phyloP scores from a whole-genome alignment of 176 grass and related monocot species.

The Chloris gayana region DNA sequence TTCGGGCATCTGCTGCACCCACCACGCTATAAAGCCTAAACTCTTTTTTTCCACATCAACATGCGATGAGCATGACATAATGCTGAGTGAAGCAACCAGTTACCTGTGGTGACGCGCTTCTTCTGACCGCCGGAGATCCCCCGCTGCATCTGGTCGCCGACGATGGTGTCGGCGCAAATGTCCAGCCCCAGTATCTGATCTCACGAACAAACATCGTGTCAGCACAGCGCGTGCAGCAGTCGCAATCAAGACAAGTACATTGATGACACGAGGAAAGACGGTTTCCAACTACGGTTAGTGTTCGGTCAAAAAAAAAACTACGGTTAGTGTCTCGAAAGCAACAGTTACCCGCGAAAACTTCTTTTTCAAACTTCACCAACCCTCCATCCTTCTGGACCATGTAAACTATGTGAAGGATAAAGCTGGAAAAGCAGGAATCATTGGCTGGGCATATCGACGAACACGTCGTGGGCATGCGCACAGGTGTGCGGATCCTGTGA shows the following conservation, averaged over 20 bases:
- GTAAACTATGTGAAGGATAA: conserved; percentile 15
- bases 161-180: conserved; percentile 93
- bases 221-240: background rate
- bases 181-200: conserved; percentile 93
- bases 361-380: conserved; percentile 34
- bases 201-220: conserved; percentile 6
- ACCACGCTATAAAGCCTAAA: conserved; percentile 18
- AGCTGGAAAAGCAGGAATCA: conserved; percentile 27
- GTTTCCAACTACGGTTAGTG: background rate
- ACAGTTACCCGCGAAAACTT: background rate
- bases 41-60: background rate
- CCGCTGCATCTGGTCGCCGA: conserved; percentile 95
- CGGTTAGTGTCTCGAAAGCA: background rate
- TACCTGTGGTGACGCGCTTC: conserved; percentile 99
- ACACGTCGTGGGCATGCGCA: conserved; percentile 43
- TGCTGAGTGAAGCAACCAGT: background rate
- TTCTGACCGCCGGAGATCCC: conserved; percentile 96
- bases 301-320: too few relatives aligned
- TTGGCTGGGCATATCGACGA: conserved; percentile 45
- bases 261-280: background rate
- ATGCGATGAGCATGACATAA: conserved; percentile 28
- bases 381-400: conserved; percentile 14
- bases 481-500: background rate
- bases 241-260: background rate
- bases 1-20: background rate